phyloP scores from a whole-genome alignment of 2,329 filamentous ascomycete genomes.

The Sporothrix luriei region DNA sequence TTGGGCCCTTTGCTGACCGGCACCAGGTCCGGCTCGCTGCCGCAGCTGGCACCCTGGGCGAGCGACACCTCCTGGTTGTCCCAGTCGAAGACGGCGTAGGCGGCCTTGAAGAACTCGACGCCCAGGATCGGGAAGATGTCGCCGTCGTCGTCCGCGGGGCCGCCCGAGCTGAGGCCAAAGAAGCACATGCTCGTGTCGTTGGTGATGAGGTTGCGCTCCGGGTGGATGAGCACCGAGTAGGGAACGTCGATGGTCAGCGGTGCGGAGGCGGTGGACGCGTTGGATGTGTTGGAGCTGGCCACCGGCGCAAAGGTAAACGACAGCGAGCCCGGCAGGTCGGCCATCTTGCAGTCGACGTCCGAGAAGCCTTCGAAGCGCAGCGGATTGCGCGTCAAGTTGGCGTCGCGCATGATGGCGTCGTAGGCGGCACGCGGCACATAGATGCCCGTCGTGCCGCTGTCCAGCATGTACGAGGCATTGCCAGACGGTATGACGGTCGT shows the following conservation, averaged over 20 bases:
- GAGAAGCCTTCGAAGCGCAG: constrained; percentile 24
- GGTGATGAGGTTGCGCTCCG: constrained; percentile 8
- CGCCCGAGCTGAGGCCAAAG: constrained; percentile 23
- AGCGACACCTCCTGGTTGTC: constrained; percentile 25
- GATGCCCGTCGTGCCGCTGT: constrained; percentile 30
- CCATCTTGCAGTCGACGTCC: constrained; percentile 25
- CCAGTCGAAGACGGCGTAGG: constrained; percentile 28
- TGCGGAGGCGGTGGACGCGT: no score
- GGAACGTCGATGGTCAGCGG: constrained; percentile 18
- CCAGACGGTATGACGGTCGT: background rate
- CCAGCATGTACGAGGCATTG: constrained; percentile 17
- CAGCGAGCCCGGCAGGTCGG: background rate
- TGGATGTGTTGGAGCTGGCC: background rate
- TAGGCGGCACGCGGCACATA: constrained; percentile 22
- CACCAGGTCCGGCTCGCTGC: constrained; percentile 20
- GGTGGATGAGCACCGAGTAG: constrained; percentile 26
- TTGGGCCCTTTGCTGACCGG: constrained; percentile 9
- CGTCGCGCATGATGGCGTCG: constrained; percentile 19
- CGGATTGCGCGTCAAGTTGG: constrained; percentile 21
- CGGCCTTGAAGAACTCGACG: constrained; percentile 14
- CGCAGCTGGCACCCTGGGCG: constrained; percentile 25
- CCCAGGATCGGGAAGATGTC: constrained; percentile 26
- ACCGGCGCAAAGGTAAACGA: constrained; percentile 20
- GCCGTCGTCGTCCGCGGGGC: constrained; percentile 21
- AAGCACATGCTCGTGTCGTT: constrained; percentile 25